Evolutionary conservation across 116 monocot species (phyloP).

Genomic region (Phalaenopsis hybrid): DNA sequence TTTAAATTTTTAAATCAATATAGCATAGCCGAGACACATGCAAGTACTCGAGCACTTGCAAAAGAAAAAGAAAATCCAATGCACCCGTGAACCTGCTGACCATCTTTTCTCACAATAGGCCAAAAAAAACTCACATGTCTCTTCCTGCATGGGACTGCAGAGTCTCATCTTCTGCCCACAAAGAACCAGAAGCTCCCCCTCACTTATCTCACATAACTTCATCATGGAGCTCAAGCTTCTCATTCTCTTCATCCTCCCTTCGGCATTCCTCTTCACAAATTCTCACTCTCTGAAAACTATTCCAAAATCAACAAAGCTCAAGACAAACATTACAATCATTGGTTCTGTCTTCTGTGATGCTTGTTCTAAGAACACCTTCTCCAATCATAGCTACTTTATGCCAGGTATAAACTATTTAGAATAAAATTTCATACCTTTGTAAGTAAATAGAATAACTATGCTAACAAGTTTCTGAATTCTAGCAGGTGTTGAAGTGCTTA

Average conservation of each 20-base stretch:
- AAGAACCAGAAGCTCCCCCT: neutral
- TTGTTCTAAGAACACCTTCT: conserved; percentile 18
- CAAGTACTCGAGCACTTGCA: too few species aligned
- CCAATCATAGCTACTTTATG: conserved; percentile 23
- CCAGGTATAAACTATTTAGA: conserved; percentile 7
- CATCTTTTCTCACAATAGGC: neutral
- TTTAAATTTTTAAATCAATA: too few species aligned
- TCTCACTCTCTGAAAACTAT: neutral
- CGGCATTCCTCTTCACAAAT: neutral
- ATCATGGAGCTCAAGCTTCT: conserved; percentile 10
- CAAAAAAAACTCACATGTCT: conserved; percentile 2
- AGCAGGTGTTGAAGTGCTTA: conserved; percentile 42
- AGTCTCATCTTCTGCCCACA: neutral
- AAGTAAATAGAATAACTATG: neutral
- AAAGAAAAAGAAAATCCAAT: neutral
- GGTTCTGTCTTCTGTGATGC: conserved; percentile 27
- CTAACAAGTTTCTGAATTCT: neutral
- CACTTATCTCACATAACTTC: neutral
- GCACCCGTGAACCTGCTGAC: neutral
- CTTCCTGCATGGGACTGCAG: neutral
- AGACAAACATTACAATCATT: conserved; percentile 9
- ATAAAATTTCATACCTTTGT: neutral
- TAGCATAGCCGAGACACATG: too few species aligned
- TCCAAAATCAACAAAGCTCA: neutral
- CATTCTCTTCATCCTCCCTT: neutral